Conservation (phyloP, 352 stramenopile genomes). For the Phytophthora pinifolia region DNA sequence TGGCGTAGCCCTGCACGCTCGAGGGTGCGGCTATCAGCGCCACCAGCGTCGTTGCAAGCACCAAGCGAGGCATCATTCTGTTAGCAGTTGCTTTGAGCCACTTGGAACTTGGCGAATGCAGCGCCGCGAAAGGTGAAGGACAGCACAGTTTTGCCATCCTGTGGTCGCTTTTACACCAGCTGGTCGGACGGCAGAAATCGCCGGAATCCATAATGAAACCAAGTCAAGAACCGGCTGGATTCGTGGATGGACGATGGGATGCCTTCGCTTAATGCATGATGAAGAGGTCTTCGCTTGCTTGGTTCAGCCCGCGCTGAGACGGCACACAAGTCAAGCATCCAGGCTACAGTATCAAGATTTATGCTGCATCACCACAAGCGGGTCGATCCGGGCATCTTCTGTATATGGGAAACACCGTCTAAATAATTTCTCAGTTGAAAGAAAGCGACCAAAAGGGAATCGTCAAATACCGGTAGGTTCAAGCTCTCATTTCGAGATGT, state of each 20-base stretch:
- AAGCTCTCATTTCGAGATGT: no score
- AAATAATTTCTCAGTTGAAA: no score
- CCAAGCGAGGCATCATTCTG: constrained; percentile 8
- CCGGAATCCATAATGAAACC: constrained; percentile 16
- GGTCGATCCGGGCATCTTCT: no score
- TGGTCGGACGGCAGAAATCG: constrained; percentile 11
- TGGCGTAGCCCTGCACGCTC: constrained; percentile 33
- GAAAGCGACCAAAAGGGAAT: no score
- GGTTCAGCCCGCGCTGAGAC: no score
- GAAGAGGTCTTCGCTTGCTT: no score
- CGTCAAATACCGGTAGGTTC: no score
- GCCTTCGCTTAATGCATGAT: not conserved
- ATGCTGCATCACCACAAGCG: no score
- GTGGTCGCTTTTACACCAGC: constrained; percentile 24
- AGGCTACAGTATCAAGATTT: no score
- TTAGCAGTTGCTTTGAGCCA: not conserved
- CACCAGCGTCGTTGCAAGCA: constrained; percentile 12
- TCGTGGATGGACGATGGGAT: not conserved
- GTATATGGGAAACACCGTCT: no score
- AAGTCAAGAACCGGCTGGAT: constrained; percentile 13
- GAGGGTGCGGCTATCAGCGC: constrained; percentile 10
- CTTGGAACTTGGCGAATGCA: constrained; percentile 23
- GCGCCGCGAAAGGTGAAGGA: not conserved
- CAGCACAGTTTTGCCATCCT: constrained; percentile 18
- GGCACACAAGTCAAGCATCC: no score